Conservation (phyloP, 495 filamentous ascomycete genomes). For the Lasiosphaeria hispida region DNA sequence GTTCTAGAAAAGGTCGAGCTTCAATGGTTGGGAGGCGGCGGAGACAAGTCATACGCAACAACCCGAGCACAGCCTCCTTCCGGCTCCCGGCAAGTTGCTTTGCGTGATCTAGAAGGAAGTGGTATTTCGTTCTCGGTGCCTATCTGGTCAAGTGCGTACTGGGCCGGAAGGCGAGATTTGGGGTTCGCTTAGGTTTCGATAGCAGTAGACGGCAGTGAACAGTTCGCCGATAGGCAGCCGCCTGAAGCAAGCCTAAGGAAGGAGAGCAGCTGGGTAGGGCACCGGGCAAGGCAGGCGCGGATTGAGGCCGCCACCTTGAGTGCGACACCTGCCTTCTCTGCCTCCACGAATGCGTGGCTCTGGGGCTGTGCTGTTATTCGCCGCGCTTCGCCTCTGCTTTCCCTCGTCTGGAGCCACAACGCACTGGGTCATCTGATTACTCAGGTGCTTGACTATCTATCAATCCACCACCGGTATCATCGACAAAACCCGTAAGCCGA, state of each 20-base stretch:
- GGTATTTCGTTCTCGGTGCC: neutral
- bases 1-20: neutral
- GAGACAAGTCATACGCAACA: neutral
- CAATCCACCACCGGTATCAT: too few species aligned
- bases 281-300: too few species aligned
- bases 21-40: too few species aligned
- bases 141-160: neutral
- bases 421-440: neutral
- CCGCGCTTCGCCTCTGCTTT: neutral
- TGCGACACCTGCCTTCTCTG: neutral
- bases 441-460: neutral
- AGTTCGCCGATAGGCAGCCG: too few species aligned
- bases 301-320: too few species aligned
- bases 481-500: too few species aligned
- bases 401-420: neutral
- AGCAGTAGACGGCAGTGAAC: too few species aligned
- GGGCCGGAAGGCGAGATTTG: too few species aligned
- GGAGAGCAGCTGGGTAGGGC: too few species aligned
- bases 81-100: neutral
- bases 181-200: too few species aligned
- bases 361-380: neutral
- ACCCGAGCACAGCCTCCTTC: slow-evolving; percentile 11
- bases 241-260: too few species aligned
- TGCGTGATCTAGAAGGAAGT: neutral
- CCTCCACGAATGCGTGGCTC: neutral